These are phyloP conservation scores for Smittium culicis DNA, from an alignment of 371 early-diverging fungal genomes.

Conservation along the genomic window DNA sequence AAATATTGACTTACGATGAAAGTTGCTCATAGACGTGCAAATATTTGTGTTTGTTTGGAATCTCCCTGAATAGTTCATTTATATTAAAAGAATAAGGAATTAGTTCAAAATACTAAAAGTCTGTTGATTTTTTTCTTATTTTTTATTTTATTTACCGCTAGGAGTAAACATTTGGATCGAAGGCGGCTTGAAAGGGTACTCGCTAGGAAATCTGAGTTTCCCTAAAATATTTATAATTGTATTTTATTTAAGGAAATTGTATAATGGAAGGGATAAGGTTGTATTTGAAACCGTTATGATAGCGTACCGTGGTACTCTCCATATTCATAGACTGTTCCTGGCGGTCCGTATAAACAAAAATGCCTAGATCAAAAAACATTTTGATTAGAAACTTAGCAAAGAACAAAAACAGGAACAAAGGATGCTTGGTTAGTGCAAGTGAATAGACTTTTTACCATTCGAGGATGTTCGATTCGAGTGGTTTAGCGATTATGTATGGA, in stretches of 20 bases:
- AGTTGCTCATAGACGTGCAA: constrained; percentile 90
- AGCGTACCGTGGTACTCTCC: constrained; percentile 87
- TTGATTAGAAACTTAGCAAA: not conserved
- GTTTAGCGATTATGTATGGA: constrained; percentile 70
- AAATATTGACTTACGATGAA: constrained; percentile 39
- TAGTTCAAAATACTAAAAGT: too few relatives aligned
- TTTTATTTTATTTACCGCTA: constrained; percentile 35
- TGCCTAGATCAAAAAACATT: constrained; percentile 32
- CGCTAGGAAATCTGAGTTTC: constrained; percentile 79
- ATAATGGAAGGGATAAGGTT: too few relatives aligned
- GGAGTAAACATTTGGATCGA: constrained; percentile 91
- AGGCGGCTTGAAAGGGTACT: constrained; percentile 94
- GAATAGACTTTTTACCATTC: constrained; percentile 51
- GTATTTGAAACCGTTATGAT: too few relatives aligned
- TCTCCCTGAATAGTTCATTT: constrained; percentile 35
- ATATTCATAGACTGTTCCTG: constrained; percentile 77
- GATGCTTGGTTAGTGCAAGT: constrained; percentile 19
- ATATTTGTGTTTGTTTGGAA: constrained; percentile 81
- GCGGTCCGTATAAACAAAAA: constrained; percentile 87
- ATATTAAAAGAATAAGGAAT: constrained; percentile 29
- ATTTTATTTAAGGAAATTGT: too few relatives aligned
- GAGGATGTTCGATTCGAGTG: constrained; percentile 81
- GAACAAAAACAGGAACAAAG: not conserved
- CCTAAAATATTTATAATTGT: constrained; percentile 34
- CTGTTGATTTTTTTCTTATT: constrained; percentile 6